A percentile compares a stretch with the other conserved stretches of the same genome.
These are phyloP conservation scores for Pelomyxa schiedti DNA, from an alignment of 78 protist genomes.

Conservation along the genomic window DNA sequence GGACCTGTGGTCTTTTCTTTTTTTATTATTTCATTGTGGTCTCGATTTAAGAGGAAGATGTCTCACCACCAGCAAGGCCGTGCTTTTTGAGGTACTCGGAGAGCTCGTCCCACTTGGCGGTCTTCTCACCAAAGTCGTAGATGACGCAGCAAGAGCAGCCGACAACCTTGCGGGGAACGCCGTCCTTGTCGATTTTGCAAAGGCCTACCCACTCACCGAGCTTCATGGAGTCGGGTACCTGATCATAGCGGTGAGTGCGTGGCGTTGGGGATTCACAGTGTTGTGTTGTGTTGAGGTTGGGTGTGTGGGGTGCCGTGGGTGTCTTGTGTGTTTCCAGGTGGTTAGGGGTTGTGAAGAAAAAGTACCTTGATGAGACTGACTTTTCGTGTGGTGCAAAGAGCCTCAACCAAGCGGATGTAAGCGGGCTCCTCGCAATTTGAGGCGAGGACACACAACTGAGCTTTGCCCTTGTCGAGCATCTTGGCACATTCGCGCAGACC, in stretches of 20 bases:
- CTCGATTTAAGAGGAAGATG: too few species aligned
- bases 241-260: slow-evolving; percentile 6
- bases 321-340: neutral
- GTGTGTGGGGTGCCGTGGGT: neutral
- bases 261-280: neutral
- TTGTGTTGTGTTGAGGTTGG: neutral
- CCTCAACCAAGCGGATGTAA: slow-evolving; percentile 79
- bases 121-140: too few species aligned
- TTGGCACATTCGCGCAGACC: slow-evolving; percentile 88
- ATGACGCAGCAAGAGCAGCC: slow-evolving; percentile 81
- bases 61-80: too few species aligned
- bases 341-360: neutral
- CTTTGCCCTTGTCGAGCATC: slow-evolving; percentile 72
- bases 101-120: too few species aligned
- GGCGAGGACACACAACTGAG: slow-evolving; percentile 83
- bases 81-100: too few species aligned
- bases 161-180: slow-evolving; percentile 87
- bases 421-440: slow-evolving; percentile 68
- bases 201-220: slow-evolving; percentile 96
- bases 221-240: slow-evolving; percentile 65
- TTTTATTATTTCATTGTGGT: too few species aligned
- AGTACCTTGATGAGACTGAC: slow-evolving; percentile 75
- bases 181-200: slow-evolving; percentile 88
- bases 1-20: too few species aligned
- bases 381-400: slow-evolving; percentile 77